Percentiles rank a stretch among this genome's conserved stretches.
Evolutionary conservation across 2,329 filamentous ascomycete genomes (phyloP).

Genomic region (Fusarium acutatum): DNA sequence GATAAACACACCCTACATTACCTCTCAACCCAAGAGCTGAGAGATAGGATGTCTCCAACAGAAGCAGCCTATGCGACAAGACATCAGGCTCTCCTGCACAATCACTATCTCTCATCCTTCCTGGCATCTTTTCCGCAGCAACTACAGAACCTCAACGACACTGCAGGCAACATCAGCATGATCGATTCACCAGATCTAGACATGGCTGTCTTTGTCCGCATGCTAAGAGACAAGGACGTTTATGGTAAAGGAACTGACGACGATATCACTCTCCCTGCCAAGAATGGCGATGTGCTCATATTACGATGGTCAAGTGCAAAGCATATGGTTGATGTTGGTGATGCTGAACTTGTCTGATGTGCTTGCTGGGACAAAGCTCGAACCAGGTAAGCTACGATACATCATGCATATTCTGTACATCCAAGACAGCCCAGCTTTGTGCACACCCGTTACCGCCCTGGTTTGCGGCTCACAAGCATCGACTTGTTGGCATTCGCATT

Average conservation of each 20-base stretch:
- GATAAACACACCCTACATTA: conserved; percentile 81
- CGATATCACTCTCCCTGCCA: conserved; percentile 66
- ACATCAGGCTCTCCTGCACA: conserved; percentile 84
- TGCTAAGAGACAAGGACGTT: conserved; percentile 68
- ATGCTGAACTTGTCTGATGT: conserved; percentile 66
- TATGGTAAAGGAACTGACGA: conserved; percentile 69
- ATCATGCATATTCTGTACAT: background rate
- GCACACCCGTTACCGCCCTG: background rate
- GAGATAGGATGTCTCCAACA: conserved; percentile 73
- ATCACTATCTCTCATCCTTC: conserved; percentile 88
- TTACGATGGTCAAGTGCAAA: conserved; percentile 80
- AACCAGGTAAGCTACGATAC: background rate
- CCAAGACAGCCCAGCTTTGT: background rate
- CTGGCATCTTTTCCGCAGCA: conserved; percentile 80
- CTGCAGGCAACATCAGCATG: conserved; percentile 90
- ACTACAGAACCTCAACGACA: conserved; percentile 89
- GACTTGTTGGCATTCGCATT: background rate
- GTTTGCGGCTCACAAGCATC: background rate
- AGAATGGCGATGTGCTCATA: conserved; percentile 72
- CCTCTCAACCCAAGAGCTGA: conserved; percentile 64
- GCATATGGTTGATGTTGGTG: conserved; percentile 60
- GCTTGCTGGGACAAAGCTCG: background rate
- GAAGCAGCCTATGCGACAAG: conserved; percentile 85
- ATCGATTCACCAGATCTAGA: conserved; percentile 86
- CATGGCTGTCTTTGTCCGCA: conserved; percentile 83